A percentile compares a stretch with the other conserved stretches of the same genome.
Conservation (phyloP, 805 yeast genomes). For the Diddensiella caesifluorescens region DNA sequence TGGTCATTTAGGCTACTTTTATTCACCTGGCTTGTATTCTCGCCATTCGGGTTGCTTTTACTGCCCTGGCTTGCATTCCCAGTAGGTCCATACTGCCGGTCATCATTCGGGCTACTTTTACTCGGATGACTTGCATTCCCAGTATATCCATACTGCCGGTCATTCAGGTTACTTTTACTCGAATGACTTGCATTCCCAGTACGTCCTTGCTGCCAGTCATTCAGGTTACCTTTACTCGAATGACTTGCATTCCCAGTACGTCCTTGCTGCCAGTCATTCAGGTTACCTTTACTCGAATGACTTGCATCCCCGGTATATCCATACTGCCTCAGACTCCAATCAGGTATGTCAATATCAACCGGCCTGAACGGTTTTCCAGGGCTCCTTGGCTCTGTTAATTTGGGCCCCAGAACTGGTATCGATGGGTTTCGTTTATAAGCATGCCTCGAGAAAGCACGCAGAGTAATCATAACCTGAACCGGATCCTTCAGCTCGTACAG, state of each 20-base stretch:
- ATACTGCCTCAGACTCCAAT: constrained; percentile 57
- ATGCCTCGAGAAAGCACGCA: constrained; percentile 67
- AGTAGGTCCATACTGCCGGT: not conserved
- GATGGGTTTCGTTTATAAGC: constrained; percentile 52
- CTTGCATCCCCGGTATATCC: constrained; percentile 57
- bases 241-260: constrained; percentile 50
- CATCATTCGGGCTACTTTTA: no score
- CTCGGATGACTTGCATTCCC: no score
- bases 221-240: no score
- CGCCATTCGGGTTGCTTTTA: no score
- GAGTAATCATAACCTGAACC: constrained; percentile 67
- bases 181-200: no score
- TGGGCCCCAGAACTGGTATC: constrained; percentile 55
- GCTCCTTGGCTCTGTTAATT: constrained; percentile 41
- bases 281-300: no score
- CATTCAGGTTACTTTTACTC: no score
- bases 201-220: no score
- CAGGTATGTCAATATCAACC: constrained; percentile 41
- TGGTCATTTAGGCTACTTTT: no score
- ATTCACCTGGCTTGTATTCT: no score
- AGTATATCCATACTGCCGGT: no score
- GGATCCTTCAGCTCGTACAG: constrained; percentile 70
- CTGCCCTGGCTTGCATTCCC: constrained; percentile 35
- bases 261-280: constrained; percentile 59
- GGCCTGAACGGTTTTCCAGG: constrained; percentile 29